Percentiles rank a stretch among this genome's conserved stretches.
These are phyloP conservation scores for Fusarium sp. DNA, from an alignment of 2,329 filamentous ascomycete genomes.

Conservation along the genomic window DNA sequence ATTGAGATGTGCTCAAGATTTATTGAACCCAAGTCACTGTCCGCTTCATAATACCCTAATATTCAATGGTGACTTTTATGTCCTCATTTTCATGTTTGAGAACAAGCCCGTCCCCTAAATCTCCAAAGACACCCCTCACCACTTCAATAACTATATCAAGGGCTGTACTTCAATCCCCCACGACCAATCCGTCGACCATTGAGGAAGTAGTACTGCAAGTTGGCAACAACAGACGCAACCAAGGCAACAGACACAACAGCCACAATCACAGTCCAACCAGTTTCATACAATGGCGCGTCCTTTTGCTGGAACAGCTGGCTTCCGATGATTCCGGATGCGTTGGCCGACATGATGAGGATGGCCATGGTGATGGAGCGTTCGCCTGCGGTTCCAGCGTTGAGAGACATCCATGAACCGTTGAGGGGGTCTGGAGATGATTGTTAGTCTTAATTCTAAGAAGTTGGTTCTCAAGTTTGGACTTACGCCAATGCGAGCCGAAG, in stretches of 20 bases:
- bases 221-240: slow-evolving; percentile 32
- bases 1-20: background rate
- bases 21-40: background rate
- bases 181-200: slow-evolving; percentile 44
- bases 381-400: slow-evolving; percentile 45
- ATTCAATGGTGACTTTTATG: background rate
- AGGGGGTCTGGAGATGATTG: slow-evolving; percentile 28
- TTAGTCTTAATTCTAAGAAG: background rate
- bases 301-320: slow-evolving; percentile 47
- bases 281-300: slow-evolving; percentile 46
- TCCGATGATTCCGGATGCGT: slow-evolving; percentile 47
- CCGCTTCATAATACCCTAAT: background rate
- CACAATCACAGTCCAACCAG: slow-evolving; percentile 45
- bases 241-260: slow-evolving; percentile 42
- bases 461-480: background rate
- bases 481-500: slow-evolving; percentile 38
- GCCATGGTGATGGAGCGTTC: slow-evolving; percentile 50
- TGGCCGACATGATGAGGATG: slow-evolving; percentile 50
- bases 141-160: slow-evolving; percentile 1
- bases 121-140: background rate
- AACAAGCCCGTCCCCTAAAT: background rate
- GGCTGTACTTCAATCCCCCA: slow-evolving; percentile 25
- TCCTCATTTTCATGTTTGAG: background rate
- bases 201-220: slow-evolving; percentile 54
- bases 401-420: slow-evolving; percentile 48